These are phyloP conservation scores for Trypanosoma congolense DNA, from an alignment of 208 protist species.

Conservation along the genomic window DNA sequence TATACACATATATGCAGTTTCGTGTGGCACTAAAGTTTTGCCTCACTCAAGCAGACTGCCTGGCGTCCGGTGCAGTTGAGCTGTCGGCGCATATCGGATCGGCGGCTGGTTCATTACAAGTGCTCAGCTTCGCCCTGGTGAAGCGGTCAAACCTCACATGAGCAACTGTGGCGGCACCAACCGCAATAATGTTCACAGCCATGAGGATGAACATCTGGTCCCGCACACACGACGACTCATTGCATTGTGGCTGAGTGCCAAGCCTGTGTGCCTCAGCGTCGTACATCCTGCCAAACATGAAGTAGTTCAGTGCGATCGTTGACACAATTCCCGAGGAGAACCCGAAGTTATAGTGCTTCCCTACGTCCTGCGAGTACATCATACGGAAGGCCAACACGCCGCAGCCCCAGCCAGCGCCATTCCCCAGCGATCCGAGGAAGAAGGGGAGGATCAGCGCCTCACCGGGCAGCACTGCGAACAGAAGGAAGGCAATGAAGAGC, in stretches of 20 bases:
- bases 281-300: conserved; percentile 26
- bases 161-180: not conserved
- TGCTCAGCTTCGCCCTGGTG: not conserved
- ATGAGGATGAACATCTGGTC: conserved; percentile 7
- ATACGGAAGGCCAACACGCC: conserved; percentile 16
- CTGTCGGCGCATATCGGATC: no score
- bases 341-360: conserved; percentile 30
- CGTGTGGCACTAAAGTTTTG: no score
- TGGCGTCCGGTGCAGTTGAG: no score
- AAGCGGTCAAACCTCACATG: not conserved
- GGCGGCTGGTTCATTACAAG: not conserved
- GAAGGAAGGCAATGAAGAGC: conserved; percentile 6
- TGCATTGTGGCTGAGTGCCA: conserved; percentile 10
- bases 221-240: conserved; percentile 4
- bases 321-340: conserved; percentile 17
- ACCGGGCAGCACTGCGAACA: conserved; percentile 20
- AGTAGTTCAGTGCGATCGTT: conserved; percentile 23
- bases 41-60: not conserved
- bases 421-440: conserved; percentile 14
- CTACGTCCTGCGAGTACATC: conserved; percentile 24
- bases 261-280: conserved; percentile 9
- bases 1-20: no score
- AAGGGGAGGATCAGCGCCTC: conserved; percentile 25
- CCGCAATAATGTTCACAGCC: not conserved
- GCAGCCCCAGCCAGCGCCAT: conserved; percentile 13